Conservation (phyloP, 495 filamentous ascomycete genomes). For the Aspergillus incahuasiensis region DNA sequence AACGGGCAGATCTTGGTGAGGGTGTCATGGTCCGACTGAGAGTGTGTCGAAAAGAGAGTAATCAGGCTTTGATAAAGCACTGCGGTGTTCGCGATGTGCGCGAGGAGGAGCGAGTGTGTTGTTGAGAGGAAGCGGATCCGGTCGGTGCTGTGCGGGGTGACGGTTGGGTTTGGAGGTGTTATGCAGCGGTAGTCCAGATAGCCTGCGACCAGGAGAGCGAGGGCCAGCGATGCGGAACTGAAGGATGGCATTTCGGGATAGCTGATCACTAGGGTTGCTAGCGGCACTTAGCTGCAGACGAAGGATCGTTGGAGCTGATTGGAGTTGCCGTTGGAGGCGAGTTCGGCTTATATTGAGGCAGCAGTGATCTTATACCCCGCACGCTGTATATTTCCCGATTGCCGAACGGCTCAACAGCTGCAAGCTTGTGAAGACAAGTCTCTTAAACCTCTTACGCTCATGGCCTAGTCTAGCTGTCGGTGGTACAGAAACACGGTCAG, state of each 20-base stretch:
- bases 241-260: background rate
- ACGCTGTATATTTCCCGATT: background rate
- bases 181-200: constrained; percentile 1
- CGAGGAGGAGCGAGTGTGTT: background rate
- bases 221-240: background rate
- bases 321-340: background rate
- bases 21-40: background rate
- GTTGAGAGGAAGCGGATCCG: constrained; percentile 1
- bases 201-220: background rate
- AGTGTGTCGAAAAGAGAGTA: background rate
- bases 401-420: background rate
- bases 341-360: background rate
- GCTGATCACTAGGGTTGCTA: background rate
- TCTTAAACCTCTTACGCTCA: too few relatives aligned
- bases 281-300: background rate
- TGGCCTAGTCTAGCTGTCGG: too few relatives aligned
- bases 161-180: constrained; percentile 2
- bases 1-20: background rate
- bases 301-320: background rate
- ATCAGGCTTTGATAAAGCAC: constrained; percentile 4
- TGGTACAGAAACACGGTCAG: too few relatives aligned
- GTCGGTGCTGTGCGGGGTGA: background rate
- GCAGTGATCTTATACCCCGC: background rate
- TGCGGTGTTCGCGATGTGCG: background rate
- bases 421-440: background rate